Conservation (phyloP, 345 rosid genomes). For the Ceriops tagal region DNA sequence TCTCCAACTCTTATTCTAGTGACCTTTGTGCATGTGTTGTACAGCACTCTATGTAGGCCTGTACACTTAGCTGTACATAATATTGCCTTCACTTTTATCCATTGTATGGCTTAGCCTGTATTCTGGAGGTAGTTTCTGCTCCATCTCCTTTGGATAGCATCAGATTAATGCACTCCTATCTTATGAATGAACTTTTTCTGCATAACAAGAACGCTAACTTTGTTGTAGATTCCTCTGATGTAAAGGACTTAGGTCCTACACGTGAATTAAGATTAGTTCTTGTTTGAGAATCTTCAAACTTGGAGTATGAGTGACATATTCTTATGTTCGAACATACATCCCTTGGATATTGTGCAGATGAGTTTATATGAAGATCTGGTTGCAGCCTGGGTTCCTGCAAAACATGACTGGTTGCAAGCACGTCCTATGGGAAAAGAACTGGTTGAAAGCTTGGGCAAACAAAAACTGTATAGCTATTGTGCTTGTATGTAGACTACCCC, state of each 20-base stretch:
- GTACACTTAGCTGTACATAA: neutral
- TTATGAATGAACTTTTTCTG: neutral
- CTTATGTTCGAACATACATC: conserved; percentile 2
- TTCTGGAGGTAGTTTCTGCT: neutral
- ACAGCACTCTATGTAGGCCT: neutral
- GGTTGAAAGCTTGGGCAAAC: conserved; percentile 65
- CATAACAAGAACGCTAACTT: neutral
- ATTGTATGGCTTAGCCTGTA: neutral
- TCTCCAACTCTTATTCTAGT: neutral
- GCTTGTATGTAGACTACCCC: conserved; percentile 52
- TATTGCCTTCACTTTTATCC: neutral
- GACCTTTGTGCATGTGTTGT: neutral
- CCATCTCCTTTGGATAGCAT: neutral
- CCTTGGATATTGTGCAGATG: conserved; percentile 49
- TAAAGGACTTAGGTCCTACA: neutral
- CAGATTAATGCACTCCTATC: neutral
- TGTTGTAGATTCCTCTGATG: conserved; percentile 3
- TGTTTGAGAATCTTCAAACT: neutral
- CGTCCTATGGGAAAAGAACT: conserved; percentile 74
- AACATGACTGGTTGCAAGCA: conserved; percentile 75
- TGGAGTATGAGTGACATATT: neutral
- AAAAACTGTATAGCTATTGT: conserved; percentile 75
- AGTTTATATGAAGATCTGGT: conserved; percentile 97
- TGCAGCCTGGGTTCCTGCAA: conserved; percentile 95
- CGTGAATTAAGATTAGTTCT: neutral